Evolutionary conservation across 805 yeast species (phyloP).

Genomic region (Spathaspora gorwiae): DNA sequence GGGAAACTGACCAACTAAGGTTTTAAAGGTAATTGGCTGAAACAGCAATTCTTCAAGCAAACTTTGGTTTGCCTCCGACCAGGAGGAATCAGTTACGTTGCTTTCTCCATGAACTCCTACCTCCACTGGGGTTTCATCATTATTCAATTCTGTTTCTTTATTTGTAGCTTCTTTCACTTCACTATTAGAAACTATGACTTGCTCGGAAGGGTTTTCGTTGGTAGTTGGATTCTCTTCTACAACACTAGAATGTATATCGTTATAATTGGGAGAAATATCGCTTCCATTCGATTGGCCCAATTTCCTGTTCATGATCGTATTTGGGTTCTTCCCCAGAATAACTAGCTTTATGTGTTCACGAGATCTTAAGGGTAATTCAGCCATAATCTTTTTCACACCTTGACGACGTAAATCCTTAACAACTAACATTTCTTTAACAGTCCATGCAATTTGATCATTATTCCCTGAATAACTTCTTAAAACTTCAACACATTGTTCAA

Average conservation of each 20-base stretch:
- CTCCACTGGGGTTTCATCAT: no score
- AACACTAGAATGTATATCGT: no score
- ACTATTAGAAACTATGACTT: background rate
- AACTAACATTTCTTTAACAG: background rate
- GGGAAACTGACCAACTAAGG: no score
- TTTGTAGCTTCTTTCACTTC: background rate
- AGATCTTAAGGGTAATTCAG: background rate
- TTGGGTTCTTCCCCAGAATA: background rate
- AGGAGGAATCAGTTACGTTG: no score
- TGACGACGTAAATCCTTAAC: background rate
- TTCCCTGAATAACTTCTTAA: background rate
- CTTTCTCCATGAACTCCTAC: no score
- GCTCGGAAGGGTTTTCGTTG: background rate
- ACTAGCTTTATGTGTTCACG: background rate
- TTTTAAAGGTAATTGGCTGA: no score
- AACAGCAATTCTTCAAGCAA: no score
- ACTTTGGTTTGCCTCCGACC: no score
- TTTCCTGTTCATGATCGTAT: background rate
- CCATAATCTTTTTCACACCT: background rate
- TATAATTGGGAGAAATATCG: background rate
- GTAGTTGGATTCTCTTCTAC: no score
- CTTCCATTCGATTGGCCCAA: background rate
- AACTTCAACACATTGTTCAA: background rate
- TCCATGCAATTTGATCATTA: background rate
- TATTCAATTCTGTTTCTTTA: no score